Evolutionary conservation across 2,329 filamentous ascomycete species (phyloP).

Genomic region (Clonostachys byssicola): DNA sequence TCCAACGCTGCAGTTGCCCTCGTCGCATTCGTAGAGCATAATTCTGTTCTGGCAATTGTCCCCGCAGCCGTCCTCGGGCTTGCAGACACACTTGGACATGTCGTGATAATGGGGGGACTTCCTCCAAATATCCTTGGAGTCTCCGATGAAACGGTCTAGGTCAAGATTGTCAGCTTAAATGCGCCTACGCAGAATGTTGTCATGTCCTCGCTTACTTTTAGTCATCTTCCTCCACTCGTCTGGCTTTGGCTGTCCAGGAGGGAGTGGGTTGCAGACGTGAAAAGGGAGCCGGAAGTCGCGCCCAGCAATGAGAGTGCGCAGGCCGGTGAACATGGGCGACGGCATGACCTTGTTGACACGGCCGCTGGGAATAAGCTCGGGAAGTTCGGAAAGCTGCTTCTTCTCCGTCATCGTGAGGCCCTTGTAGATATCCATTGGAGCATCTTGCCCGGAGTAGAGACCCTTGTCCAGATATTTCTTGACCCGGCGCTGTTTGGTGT

Average conservation of each 20-base stretch:
- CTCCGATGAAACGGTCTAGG: conserved; percentile 83
- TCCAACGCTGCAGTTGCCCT: conserved; percentile 79
- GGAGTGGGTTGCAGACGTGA: conserved; percentile 83
- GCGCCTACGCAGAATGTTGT: not conserved
- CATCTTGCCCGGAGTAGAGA: conserved; percentile 79
- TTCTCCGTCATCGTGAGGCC: conserved; percentile 46
- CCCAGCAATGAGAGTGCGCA: conserved; percentile 65
- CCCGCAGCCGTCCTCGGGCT: conserved; percentile 72
- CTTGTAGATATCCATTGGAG: conserved; percentile 38
- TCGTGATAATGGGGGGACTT: conserved; percentile 71
- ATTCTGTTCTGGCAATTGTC: conserved; percentile 91
- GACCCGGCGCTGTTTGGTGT: conserved; percentile 36
- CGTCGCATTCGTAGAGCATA: conserved; percentile 97
- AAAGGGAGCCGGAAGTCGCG: conserved; percentile 87
- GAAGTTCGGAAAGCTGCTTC: conserved; percentile 42
- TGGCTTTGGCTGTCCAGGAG: conserved; percentile 82
- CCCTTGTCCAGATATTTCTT: conserved; percentile 83
- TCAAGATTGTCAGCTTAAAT: not conserved
- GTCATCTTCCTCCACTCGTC: conserved; percentile 90
- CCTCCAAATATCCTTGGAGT: conserved; percentile 77
- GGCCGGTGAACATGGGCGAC: conserved; percentile 73
- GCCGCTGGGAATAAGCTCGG: conserved; percentile 38
- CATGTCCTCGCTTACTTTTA: conserved; percentile 61
- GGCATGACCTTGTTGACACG: conserved; percentile 60
- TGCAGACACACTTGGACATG: conserved; percentile 75